Percentiles rank a stretch among this genome's conserved stretches.
phyloP scores from a whole-genome alignment of 345 rosid species.

The Populus deltoides region DNA sequence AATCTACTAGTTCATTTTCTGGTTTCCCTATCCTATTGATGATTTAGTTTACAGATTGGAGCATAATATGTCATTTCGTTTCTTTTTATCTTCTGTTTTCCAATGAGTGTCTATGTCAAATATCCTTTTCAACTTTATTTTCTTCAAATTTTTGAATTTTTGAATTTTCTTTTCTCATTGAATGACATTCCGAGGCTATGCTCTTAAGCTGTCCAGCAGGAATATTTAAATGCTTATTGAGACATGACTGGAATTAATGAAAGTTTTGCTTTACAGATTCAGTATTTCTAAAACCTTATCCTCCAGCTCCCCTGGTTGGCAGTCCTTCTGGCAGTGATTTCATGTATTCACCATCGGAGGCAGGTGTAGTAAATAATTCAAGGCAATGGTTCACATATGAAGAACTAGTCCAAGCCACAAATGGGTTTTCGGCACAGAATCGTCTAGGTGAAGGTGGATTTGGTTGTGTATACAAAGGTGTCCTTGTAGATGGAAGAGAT shows the following conservation, averaged over 20 bases:
- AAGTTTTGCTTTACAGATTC: slow-evolving; percentile 46
- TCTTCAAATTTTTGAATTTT: background rate
- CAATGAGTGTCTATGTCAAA: background rate
- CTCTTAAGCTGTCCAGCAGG: background rate
- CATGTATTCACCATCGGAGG: slow-evolving; percentile 59
- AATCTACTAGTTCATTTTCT: background rate
- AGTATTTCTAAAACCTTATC: slow-evolving; percentile 51
- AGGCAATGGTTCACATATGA: slow-evolving; percentile 86
- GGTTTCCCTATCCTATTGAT: background rate
- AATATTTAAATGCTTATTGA: background rate
- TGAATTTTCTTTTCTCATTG: background rate
- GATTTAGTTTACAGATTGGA: background rate
- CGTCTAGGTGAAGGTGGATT: slow-evolving; percentile 98
- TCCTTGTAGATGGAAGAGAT: slow-evolving; percentile 72
- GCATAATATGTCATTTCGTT: background rate
- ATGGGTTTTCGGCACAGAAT: slow-evolving; percentile 66
- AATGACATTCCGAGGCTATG: background rate
- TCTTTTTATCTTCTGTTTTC: background rate
- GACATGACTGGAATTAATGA: slow-evolving; percentile 10
- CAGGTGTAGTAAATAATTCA: slow-evolving; percentile 67
- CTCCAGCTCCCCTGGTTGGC: slow-evolving; percentile 47
- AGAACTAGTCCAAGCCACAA: slow-evolving; percentile 69
- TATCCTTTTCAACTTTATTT: background rate
- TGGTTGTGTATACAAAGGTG: slow-evolving; percentile 95
- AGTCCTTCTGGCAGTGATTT: slow-evolving; percentile 54